Conservation (phyloP, 805 yeast genomes). For the Zygoascus ofunaensis region DNA sequence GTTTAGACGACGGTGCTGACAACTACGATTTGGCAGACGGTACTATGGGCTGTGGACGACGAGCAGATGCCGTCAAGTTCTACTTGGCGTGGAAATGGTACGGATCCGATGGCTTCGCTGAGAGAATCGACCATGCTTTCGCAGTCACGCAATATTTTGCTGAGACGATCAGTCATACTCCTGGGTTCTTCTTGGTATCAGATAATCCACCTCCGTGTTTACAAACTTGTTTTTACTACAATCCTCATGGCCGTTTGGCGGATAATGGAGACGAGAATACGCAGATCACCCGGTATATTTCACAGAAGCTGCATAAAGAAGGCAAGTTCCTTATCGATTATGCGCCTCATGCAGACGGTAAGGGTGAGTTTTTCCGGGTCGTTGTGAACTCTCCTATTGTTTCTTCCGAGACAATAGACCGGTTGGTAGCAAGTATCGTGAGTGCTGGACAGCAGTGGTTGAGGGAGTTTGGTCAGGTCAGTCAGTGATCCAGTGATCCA, state of each 20-base stretch:
- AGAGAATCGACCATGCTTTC: slow-evolving; percentile 66
- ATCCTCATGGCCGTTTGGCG: slow-evolving; percentile 33
- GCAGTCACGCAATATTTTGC: slow-evolving; percentile 57
- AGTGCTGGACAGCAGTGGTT: slow-evolving; percentile 27
- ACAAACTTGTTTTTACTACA: slow-evolving; percentile 75
- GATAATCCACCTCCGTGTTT: slow-evolving; percentile 61
- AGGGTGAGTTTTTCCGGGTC: slow-evolving; percentile 77
- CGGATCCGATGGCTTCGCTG: slow-evolving; percentile 55
- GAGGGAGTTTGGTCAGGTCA: no score
- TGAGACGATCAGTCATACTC: slow-evolving; percentile 28
- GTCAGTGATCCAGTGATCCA: no score
- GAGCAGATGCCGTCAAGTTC: slow-evolving; percentile 72
- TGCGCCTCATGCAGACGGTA: slow-evolving; percentile 50
- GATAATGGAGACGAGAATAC: slow-evolving; percentile 37
- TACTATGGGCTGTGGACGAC: slow-evolving; percentile 86
- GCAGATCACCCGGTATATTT: slow-evolving; percentile 50
- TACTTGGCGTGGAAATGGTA: slow-evolving; percentile 76
- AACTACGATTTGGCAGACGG: slow-evolving; percentile 76
- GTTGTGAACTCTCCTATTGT: slow-evolving; percentile 68
- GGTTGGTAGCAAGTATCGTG: slow-evolving; percentile 34
- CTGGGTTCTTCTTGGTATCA: slow-evolving; percentile 49
- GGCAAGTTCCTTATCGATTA: slow-evolving; percentile 72
- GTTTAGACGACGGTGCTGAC: slow-evolving; percentile 39
- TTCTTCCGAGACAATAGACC: slow-evolving; percentile 37
- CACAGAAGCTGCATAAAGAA: slow-evolving; percentile 45